phyloP scores from a whole-genome alignment of 768 basidiomycete genomes.

The Postia placenta region DNA sequence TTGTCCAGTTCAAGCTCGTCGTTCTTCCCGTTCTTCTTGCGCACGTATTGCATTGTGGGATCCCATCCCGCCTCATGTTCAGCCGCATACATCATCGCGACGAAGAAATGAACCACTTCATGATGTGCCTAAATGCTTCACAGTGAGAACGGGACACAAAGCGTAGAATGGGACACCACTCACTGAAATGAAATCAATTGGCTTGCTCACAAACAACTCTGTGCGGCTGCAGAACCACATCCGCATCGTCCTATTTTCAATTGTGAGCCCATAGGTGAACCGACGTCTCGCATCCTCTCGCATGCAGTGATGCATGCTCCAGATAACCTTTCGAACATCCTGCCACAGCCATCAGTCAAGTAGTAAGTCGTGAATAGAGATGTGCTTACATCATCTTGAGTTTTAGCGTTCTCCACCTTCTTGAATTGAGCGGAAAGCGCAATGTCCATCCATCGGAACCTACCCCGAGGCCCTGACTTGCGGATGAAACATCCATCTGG shows the following conservation, averaged over 20 bases:
- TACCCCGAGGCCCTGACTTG: background rate
- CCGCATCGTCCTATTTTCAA: background rate
- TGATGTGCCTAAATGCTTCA: conserved; percentile 1
- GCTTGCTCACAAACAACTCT: background rate
- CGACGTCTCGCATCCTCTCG: background rate
- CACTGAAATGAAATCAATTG: background rate
- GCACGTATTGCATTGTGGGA: conserved; percentile 3
- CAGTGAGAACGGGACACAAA: no score
- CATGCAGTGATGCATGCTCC: background rate
- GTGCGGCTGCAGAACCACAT: background rate
- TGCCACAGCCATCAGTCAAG: background rate
- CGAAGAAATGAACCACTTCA: conserved; percentile 5
- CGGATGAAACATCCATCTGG: background rate
- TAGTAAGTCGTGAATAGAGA: background rate
- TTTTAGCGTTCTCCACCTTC: background rate
- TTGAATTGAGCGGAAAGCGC: background rate
- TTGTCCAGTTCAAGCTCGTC: background rate
- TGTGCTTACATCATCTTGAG: background rate
- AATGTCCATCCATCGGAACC: background rate
- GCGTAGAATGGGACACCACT: background rate
- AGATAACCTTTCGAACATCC: background rate
- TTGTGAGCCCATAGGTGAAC: background rate
- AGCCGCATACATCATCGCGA: conserved; percentile 3
- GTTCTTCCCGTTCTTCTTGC: background rate
- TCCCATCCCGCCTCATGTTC: conserved; percentile 3